Base-by-base conservation (phyloP, 2,329 filamentous ascomycete species). In the Didymellaceae sp. region DNA sequence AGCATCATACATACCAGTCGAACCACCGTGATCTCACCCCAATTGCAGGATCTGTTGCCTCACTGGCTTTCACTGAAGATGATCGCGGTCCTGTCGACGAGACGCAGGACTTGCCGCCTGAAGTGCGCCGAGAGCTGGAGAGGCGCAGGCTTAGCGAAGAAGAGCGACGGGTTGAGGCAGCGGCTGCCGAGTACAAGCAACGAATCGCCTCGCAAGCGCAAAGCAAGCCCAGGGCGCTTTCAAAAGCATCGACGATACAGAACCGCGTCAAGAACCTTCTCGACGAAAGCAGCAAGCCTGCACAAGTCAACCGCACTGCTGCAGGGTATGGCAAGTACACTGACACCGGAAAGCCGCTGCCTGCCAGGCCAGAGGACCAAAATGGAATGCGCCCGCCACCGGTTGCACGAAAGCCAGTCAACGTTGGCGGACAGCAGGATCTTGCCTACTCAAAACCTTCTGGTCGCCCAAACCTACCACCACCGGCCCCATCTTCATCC, bases 291-390 rank as follows among this genome's bases (percentile, higher is more conserved):
- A 63, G 60, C 46, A 73, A 72, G 44, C 79, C 84, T 5, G 75
- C 80, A 1, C 69, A 81, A 1, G 75, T 77, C 11, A 82, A 84
- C 21, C 85, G 86, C 59, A 96, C 91, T 0, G 92, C 92, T 1
- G 87, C 92, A 57, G 93, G 93, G 0, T 97, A 97, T 69, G 94
- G 94, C 6, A 87, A 87, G 53, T 97, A 89, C 71, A 91, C 92
- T 16, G 89, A 68, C 18, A 63, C 61, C 1, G 61, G 58, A 10
- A 71, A 72, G 38, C 62, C 67, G 5, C 45, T 73, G 2, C 71
- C 68, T 1, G 32, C 55, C 14, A 54, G 68, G 7, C 69, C 69
- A 2, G 63, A 66, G 28, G 67, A 73, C 4, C 66, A 66, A 37
- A 51, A 22, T 17, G 55, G 50, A 6, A 41, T 47, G 22, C 51